Evolutionary conservation across 768 basidiomycete species (phyloP), one percentile per base, ranked within the genome.

Genomic region (Trichaptum fuscoviolaceum): DNA sequence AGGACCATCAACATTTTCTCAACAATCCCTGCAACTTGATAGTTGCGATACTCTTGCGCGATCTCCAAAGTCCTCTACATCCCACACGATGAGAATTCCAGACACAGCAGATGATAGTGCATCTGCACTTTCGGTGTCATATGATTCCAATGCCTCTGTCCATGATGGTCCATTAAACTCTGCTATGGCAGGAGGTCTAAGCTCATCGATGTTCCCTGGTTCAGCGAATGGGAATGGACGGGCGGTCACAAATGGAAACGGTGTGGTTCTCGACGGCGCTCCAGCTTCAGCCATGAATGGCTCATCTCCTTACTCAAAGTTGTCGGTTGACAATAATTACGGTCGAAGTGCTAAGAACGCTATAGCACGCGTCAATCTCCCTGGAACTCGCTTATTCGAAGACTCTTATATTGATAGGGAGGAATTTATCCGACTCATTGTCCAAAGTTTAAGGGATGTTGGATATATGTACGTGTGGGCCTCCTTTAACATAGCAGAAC

Each of bases 371-470:
- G 89, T 94, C 61, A 81, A 83, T 58, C 79, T 90, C 35, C 88
- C 89, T 23, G 92, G 93, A 26, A 86, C 88, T 61, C 83, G 84
- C 42, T 81, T 95, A 65, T 94, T 92, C 71, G 87, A 91, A 58
- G 91, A 91, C 76, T 88, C 90, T 69, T 81, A 81, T 69, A 81
- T 96, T 62, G 87, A 95, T 78, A 83, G 94, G 70, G 92, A 96
- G 78, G 95, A 97, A 76, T 95, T 93, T 74, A 88, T 96, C 63
- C 83, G 95, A 71, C 79, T 98, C 60, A 88, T 95, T 64, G 84
- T 97, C 68, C 95, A 98, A 75, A 93, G 90, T 71, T 77, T 98
- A 70, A 83, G 91, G 72, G 95, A 97, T 76, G 90, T 95, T 63
- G 95, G 95, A 0, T 85, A 85, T 72, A 74, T 76, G 85, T 85